A percentile compares a stretch with the other conserved stretches of the same genome.
Evolutionary conservation across 2,329 filamentous ascomycete species (phyloP).

Genomic region (Stromatinia cepivora): DNA sequence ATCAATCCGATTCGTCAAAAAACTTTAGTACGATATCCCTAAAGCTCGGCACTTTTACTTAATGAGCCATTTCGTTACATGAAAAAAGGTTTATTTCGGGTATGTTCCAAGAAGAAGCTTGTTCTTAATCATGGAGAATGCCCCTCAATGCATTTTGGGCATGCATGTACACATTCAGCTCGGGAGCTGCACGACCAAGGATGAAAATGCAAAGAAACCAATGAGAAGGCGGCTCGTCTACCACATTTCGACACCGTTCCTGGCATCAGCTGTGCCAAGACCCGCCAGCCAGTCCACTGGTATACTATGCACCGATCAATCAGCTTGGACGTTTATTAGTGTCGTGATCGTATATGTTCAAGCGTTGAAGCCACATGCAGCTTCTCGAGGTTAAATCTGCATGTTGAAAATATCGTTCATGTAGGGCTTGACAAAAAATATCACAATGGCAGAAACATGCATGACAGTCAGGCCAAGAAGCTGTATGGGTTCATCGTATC

Average conservation of each 20-base stretch:
- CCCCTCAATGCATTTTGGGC: neutral
- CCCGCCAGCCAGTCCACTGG: neutral
- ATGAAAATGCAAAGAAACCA: neutral
- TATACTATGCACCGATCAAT: slow-evolving; percentile 4
- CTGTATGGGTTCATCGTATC: neutral
- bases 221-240: slow-evolving; percentile 12
- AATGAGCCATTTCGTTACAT: slow-evolving; percentile 10
- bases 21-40: neutral
- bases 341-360: neutral
- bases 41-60: neutral
- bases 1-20: slow-evolving; percentile 12
- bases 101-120: neutral
- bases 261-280: slow-evolving; percentile 20
- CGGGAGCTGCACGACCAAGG: neutral
- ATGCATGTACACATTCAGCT: slow-evolving; percentile 18
- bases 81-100: neutral
- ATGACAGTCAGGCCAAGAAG: neutral
- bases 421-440: neutral
- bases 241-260: slow-evolving; percentile 17
- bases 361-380: slow-evolving; percentile 13
- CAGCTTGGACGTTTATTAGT: neutral
- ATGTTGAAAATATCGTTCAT: neutral
- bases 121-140: neutral
- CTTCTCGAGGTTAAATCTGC: neutral
- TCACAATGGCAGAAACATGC: neutral